Conservation (phyloP, 2,329 filamentous ascomycete species). For the Pseudocercospora pini-densiflorae region DNA sequence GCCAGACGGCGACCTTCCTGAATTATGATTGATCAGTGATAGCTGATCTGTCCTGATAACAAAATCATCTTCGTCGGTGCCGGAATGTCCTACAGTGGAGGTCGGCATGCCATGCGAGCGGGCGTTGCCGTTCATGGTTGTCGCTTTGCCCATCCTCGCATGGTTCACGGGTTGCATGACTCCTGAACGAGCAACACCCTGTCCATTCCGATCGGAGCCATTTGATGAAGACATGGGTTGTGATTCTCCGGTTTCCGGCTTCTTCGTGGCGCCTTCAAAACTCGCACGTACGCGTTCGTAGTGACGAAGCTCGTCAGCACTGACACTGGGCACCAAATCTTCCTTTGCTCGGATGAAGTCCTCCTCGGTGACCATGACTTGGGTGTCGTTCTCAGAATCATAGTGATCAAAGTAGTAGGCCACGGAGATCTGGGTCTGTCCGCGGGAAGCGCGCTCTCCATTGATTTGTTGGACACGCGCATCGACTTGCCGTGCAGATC, state of each 20-base stretch:
- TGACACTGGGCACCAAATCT: conserved; percentile 93
- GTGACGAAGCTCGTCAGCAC: conserved; percentile 86
- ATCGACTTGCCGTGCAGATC: conserved; percentile 83
- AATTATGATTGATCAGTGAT: conserved; percentile 29
- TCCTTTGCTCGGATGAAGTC: conserved; percentile 82
- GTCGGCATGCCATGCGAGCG: neutral
- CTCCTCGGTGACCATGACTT: conserved; percentile 84
- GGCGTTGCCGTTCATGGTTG: conserved; percentile 19
- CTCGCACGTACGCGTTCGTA: conserved; percentile 82
- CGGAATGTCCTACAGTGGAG: neutral
- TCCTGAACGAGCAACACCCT: conserved; percentile 7
- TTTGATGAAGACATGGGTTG: conserved; percentile 3
- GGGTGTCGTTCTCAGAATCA: conserved; percentile 78
- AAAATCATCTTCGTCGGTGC: conserved; percentile 45
- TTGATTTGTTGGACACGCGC: conserved; percentile 77
- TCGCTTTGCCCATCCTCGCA: conserved; percentile 12
- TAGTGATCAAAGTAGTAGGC: conserved; percentile 96
- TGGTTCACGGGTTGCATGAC: conserved; percentile 27
- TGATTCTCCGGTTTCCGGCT: conserved; percentile 40
- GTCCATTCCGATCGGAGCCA: conserved; percentile 19
- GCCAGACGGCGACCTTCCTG: conserved; percentile 22
- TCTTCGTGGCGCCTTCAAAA: conserved; percentile 70
- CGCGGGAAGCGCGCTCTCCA: conserved; percentile 39
- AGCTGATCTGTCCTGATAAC: conserved; percentile 47
- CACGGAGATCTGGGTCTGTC: conserved; percentile 65